These are phyloP conservation scores for Phylloporus scabripes DNA, from an alignment of 768 basidiomycete species.

Conservation along the genomic window DNA sequence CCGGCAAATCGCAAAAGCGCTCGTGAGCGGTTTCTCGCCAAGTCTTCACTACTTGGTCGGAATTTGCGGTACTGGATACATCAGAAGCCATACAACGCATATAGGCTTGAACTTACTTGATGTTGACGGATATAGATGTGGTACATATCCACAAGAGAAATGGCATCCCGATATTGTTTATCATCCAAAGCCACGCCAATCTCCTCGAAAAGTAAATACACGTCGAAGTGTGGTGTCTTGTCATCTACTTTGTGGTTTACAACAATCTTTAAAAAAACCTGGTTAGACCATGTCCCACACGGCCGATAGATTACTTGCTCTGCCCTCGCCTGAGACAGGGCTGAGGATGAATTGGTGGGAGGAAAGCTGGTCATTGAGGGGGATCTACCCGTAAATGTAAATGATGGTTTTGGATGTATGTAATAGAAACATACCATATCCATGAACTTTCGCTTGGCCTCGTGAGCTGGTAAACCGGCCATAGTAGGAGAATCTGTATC, in stretches of 20 bases:
- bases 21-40: conserved; percentile 52
- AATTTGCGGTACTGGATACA: conserved; percentile 65
- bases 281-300: conserved; percentile 1
- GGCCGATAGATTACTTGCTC: conserved; percentile 42
- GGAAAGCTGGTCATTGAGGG: conserved; percentile 38
- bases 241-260: conserved; percentile 76
- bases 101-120: conserved; percentile 44
- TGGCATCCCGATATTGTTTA: conserved; percentile 89
- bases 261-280: conserved; percentile 47
- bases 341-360: conserved; percentile 90
- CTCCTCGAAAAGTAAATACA: conserved; percentile 85
- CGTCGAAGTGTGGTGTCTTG: conserved; percentile 78
- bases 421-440: conserved; percentile 48
- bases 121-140: conserved; percentile 87
- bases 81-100: conserved; percentile 6
- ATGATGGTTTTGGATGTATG: conserved; percentile 1
- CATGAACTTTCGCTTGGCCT: conserved; percentile 68
- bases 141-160: conserved; percentile 93
- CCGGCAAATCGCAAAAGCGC: conserved; percentile 76
- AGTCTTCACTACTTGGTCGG: conserved; percentile 59
- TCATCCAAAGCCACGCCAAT: conserved; percentile 90
- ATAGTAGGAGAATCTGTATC: conserved; percentile 87
- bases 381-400: conserved; percentile 37
- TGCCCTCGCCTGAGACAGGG: conserved; percentile 93
- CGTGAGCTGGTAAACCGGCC: conserved; percentile 56